Percentiles rank a stretch among this genome's conserved stretches.
phyloP scores from a whole-genome alignment of 768 basidiomycete genomes.

The Pulveroboletus ravenelii region DNA sequence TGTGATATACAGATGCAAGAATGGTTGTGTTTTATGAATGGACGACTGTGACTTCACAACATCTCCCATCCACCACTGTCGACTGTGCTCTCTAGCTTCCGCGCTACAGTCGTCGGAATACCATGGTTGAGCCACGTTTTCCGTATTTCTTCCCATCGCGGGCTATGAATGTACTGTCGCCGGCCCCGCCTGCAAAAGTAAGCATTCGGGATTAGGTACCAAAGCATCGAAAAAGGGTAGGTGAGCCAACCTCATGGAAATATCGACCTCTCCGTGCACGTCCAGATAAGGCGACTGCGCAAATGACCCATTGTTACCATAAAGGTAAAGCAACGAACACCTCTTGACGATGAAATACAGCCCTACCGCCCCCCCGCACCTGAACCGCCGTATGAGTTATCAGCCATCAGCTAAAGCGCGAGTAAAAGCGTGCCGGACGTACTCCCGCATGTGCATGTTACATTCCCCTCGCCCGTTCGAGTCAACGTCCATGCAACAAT shows the following conservation, averaged over 20 bases:
- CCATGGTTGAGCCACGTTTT: conserved; percentile 88
- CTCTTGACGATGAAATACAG: conserved; percentile 90
- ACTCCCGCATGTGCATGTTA: conserved; percentile 94
- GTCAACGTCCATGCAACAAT: conserved; percentile 76
- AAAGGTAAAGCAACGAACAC: conserved; percentile 85
- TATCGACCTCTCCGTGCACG: conserved; percentile 88
- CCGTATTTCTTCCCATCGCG: conserved; percentile 87
- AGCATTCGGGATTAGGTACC: background rate
- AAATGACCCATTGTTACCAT: conserved; percentile 87
- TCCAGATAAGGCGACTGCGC: conserved; percentile 88
- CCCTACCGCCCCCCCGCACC: conserved; percentile 87
- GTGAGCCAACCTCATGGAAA: conserved; percentile 73
- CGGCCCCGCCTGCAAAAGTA: conserved; percentile 64
- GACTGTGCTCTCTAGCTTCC: conserved; percentile 80
- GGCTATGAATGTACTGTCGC: conserved; percentile 79
- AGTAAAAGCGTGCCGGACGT: conserved; percentile 31
- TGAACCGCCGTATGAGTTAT: conserved; percentile 26
- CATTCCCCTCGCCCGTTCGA: conserved; percentile 75
- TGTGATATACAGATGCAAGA: background rate
- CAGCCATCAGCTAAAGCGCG: background rate
- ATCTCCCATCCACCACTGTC: conserved; percentile 96
- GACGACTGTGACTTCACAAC: conserved; percentile 36
- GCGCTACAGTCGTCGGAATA: conserved; percentile 84
- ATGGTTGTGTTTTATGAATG: background rate
- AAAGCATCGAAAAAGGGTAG: background rate